Base-by-base conservation (phyloP, 1,284 basidiomycete genomes). In the Naganishia cerealis region DNA sequence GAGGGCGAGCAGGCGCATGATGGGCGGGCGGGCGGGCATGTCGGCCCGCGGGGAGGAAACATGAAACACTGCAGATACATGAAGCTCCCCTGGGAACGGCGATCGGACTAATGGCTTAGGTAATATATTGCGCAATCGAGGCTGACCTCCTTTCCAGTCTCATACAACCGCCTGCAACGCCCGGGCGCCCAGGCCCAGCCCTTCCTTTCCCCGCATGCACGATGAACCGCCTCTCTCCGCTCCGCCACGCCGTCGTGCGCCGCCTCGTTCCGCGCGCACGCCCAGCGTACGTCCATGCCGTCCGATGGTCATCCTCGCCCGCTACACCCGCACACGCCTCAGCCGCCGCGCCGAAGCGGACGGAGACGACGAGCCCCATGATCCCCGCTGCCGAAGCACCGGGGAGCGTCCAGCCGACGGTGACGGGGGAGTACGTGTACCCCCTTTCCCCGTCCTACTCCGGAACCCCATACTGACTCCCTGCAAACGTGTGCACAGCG, bases 401-500 rank as follows among this genome's bases (percentile, higher is more conserved):
- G 26, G 58, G 66, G 18, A 54, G 57, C 21, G 36, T 62, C 15
- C 40, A 52, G 13, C 66, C 66, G 16, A 21, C 52, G 18, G 18
- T 58, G 5, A 10, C 40, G 15, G 53, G 57, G 4, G 24, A 36
- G 66, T 67, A 52, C 3, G 65, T 57, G 21, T 12, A 3, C n/a
- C 40, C 53, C 29, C 33, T 3, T n/a, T 53, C 33, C 52, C 56
- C 29, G 13, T 29, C 24, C 16, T 9, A 24, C 3, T n/a, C 39
- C 29, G n/a, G 12, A 12, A 7, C 8, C 4, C 24, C 38, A n/a
- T 7, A 24, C 29, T 29, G 2, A 33, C 43, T 46, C 16, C 43
- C 7, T 46, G 16, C 38, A 16, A 13, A 18, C 24, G n/a, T 26
- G 39, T 18, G 29, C n/a, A 42, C n/a, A 90, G 88, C 70, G 78